phyloP scores from a whole-genome alignment of 169 alveolate genomes.

The Plasmodium knowlesi region DNA sequence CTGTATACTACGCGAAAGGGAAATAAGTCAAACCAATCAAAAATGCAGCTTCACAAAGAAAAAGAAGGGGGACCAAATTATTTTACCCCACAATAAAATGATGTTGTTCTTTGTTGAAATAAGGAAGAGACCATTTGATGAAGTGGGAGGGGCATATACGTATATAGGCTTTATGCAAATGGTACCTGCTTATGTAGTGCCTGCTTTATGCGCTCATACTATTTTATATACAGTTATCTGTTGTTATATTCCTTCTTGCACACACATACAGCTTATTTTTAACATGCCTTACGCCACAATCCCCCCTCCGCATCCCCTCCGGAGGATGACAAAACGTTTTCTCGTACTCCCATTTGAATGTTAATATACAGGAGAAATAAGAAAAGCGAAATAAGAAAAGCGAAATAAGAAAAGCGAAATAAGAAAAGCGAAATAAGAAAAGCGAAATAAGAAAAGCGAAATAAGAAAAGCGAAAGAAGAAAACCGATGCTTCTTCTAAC shows the following conservation, averaged over 20 bases:
- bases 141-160: not conserved
- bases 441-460: not conserved
- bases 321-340: not conserved
- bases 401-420: not conserved
- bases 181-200: not conserved
- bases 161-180: not conserved
- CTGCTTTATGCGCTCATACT: not conserved
- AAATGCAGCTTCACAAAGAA: not conserved
- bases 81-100: not conserved
- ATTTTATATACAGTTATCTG: not conserved
- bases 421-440: not conserved
- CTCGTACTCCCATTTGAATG: not conserved
- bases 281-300: not conserved
- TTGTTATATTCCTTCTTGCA: not conserved
- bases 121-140: not conserved
- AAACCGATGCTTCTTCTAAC: not conserved
- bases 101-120: not conserved
- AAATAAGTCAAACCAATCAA: not conserved
- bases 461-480: not conserved
- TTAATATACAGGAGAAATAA: too few relatives aligned
- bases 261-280: not conserved
- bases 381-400: not conserved
- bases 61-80: not conserved
- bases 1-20: not conserved
- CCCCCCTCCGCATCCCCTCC: too few relatives aligned